Percentiles rank a stretch among this genome's conserved stretches.
Conservation (phyloP, 495 filamentous ascomycete genomes). For the Trichoderma reesei region DNA sequence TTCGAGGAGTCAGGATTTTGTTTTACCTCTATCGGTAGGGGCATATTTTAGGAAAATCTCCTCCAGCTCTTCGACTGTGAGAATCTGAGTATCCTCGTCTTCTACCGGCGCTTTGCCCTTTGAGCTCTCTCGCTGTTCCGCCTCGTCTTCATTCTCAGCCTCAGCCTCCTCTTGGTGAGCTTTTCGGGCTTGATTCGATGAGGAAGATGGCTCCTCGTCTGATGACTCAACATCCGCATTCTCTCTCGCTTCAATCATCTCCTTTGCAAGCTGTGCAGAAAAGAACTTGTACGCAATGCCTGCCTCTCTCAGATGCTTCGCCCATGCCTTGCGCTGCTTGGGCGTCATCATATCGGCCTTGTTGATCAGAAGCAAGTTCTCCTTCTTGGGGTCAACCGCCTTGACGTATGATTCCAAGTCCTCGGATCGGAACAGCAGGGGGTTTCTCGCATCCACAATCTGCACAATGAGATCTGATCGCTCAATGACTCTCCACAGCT, state of each 20-base stretch:
- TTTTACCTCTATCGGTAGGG: constrained; percentile 43
- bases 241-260: constrained; percentile 62
- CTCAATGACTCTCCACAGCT: constrained; percentile 97
- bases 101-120: constrained; percentile 29
- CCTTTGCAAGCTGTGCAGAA: constrained; percentile 84
- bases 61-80: constrained; percentile 89
- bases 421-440: constrained; percentile 85
- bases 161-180: constrained; percentile 30
- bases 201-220: constrained; percentile 36
- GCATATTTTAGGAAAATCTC: constrained; percentile 71
- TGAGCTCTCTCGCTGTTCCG: constrained; percentile 30
- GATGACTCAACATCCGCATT: constrained; percentile 33
- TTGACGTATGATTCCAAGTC: constrained; percentile 92
- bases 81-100: constrained; percentile 59
- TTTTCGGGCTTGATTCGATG: not conserved
- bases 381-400: constrained; percentile 78
- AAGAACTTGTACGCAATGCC: constrained; percentile 90
- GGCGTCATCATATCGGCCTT: constrained; percentile 99
- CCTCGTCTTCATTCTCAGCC: constrained; percentile 29
- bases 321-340: constrained; percentile 77
- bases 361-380: constrained; percentile 90
- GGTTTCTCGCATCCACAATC: constrained; percentile 96
- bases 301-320: constrained; percentile 71
- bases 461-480: constrained; percentile 92
- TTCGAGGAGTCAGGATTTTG: too few relatives aligned